phyloP scores from a whole-genome alignment of 305 asterid genomes.

The Nicotiana rustica region DNA sequence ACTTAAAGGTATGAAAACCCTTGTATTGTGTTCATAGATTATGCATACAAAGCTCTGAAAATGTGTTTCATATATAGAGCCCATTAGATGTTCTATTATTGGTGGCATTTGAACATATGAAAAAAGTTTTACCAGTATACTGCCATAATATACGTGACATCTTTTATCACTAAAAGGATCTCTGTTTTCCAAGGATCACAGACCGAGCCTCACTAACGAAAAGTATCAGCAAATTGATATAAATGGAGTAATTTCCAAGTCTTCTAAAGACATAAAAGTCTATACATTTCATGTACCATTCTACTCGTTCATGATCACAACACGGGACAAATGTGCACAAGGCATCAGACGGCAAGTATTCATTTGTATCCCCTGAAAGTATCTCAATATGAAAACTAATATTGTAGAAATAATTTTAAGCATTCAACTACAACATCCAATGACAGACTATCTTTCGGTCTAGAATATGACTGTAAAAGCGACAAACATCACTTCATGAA shows the following conservation, averaged over 20 bases:
- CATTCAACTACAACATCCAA: not conserved
- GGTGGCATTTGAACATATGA: not conserved
- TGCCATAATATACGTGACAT: not conserved
- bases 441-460: not conserved
- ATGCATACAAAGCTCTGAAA: conserved; percentile 1
- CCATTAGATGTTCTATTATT: not conserved
- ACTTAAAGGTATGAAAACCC: conserved; percentile 64
- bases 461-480: not conserved
- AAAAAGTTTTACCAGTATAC: not conserved
- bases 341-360: not conserved
- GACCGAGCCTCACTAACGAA: not conserved
- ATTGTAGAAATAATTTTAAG: not conserved
- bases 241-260: not conserved
- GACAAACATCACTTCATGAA: not conserved
- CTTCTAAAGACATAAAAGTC: not conserved
- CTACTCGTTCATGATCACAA: not conserved
- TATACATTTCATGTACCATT: not conserved
- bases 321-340: not conserved
- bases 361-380: not conserved
- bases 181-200: not conserved
- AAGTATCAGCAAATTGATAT: not conserved
- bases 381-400: not conserved
- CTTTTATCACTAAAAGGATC: not conserved
- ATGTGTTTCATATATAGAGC: not conserved
- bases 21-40: not conserved